Evolutionary conservation across 371 early-diverging fungal species (phyloP), one percentile per base, ranked within the genome.

Genomic region (Sporodiniella umbellata): DNA sequence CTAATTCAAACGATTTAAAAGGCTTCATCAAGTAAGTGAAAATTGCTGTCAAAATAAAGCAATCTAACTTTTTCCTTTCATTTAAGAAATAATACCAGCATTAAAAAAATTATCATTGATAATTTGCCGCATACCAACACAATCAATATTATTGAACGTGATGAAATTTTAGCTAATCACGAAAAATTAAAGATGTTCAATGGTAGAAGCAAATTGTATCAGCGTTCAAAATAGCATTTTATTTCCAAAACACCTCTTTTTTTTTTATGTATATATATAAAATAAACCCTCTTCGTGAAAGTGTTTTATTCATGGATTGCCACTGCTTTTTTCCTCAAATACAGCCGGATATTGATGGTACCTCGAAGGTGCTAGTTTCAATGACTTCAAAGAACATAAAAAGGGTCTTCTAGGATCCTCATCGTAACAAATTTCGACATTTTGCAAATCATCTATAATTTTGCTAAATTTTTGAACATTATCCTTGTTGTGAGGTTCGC

Each of bases 1-100:
- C 55, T 2, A 48, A 48, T 48, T 43, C 31, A 42, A 54, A 54
- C 25, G 55, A 54, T 25, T 54, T 54, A 39, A 39, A 19, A 19
- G 19, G 8, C 3, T 39, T 39, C 12, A n/a, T 33, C 7, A n/a
- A 33, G 35, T 33, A 33, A 33, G 35, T 33, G n/a, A 33, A 33
- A 33, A 33, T 11, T 33, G n/a, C 3, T 33, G n/a, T 33, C 35
- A 33, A 14, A 11, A 33, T 33, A 33, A 33, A 33, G 35, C 35
- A 33, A 33, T 33, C 35, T 33, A 33, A 33, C 35, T 33, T 33
- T 33, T 43, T 22, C 35, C n/a, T 33, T 33, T 33, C 35, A 33
- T 33, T 33, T n/a, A 33, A 33, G 35, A 33, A 33, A 33, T 33
- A 33, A 33, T 33, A 33, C 7, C n/a, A 33, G 35, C n/a, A 33